phyloP scores from a whole-genome alignment of 2,329 filamentous ascomycete genomes.

The Penicillium italicum region DNA sequence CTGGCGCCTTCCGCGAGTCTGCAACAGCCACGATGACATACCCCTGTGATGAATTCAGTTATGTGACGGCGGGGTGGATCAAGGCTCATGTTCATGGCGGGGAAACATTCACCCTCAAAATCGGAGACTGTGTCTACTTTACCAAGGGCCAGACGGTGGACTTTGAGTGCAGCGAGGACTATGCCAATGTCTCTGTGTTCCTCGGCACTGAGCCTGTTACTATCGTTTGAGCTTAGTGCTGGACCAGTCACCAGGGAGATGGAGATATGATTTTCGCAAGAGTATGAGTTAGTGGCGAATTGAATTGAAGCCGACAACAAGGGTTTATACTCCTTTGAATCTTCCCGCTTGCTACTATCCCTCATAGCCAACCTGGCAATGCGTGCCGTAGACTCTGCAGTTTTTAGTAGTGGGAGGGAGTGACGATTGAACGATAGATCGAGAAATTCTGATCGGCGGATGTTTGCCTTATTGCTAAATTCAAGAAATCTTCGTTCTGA shows the following conservation, averaged over 20 bases:
- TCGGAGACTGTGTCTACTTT: neutral
- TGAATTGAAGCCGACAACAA: neutral
- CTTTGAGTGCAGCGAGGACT: neutral
- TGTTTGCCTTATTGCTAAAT: too few species aligned
- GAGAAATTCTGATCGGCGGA: too few species aligned
- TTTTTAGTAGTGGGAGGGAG: too few species aligned
- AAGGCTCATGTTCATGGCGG: neutral
- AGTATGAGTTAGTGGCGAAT: neutral
- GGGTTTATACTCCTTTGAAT: neutral
- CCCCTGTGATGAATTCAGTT: neutral
- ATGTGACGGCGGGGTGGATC: neutral
- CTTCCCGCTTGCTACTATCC: neutral
- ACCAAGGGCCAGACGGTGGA: neutral
- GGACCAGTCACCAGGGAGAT: neutral
- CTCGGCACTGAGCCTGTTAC: neutral
- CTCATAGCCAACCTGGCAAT: too few species aligned
- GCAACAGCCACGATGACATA: neutral
- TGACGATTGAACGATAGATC: too few species aligned
- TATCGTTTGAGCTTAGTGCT: neutral
- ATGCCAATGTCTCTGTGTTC: neutral
- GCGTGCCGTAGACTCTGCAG: too few species aligned
- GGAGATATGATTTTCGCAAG: neutral
- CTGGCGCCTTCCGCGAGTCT: neutral
- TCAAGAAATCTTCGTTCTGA: too few species aligned
- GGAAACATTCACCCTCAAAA: neutral